Base-by-base conservation (phyloP, 441 rosid species). In the Jatropha podagrica region DNA sequence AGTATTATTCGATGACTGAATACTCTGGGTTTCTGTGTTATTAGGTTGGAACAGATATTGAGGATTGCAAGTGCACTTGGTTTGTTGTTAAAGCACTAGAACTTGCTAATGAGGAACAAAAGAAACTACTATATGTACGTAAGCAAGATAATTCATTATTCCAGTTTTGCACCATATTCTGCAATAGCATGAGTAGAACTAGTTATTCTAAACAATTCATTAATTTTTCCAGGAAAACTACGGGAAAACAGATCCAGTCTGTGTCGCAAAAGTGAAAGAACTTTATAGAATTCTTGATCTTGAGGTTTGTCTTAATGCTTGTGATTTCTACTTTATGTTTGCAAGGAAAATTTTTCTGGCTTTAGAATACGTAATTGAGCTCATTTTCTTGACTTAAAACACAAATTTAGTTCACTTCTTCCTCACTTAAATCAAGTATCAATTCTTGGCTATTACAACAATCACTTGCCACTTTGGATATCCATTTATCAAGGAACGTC, bases 11-110 rank as follows among this genome's bases (percentile, higher is more conserved):
- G 56, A 7, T 71, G 38, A 26, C 12, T 51, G 2, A 54, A 65
- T n/a, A 67, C 14, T 26, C 13, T 27, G 27, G 61, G 4, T 13
- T 3, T 71, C 0, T 27, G 37, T 11, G 41, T 63, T 75, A 65
- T 69, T 78, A 88, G 91, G 79, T 86, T 38, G 88, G 92, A 79
- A 85, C 88, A 67, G 92, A 88, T 76, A 88, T 88, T 65, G 86
- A 85, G 83, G 92, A 88, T 68, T 79, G 79, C 59, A 86, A 88
- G 81, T 88, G 92, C 85, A 82, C 92, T 15, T 86, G 90, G 92
- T 69, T 88, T 82, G 83, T 85, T 20, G 92, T 85, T 65, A 86
- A 86, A 77, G 92, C 92, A 14, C 64, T 86, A n/a, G 90, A 86
- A 80, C 75, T 71, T 67, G 80, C 83, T 55, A 85, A 86, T 0